Percentiles rank a stretch among this genome's conserved stretches.
phyloP scores from a whole-genome alignment of 345 rosid species.

The Punica granatum region DNA sequence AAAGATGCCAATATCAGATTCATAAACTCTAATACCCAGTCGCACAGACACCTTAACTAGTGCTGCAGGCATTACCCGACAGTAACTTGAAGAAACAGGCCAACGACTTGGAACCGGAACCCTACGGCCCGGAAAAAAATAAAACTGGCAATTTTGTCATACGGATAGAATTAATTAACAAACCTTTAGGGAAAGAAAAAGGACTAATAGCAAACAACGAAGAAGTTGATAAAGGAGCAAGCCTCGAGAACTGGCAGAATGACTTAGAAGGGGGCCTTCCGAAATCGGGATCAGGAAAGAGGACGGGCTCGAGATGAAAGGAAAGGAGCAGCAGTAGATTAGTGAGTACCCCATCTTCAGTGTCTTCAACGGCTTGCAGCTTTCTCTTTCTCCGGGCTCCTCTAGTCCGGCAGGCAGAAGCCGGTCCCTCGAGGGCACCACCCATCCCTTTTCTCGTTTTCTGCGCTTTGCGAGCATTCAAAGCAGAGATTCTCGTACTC shows the following conservation, averaged over 20 bases:
- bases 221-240: too few relatives aligned
- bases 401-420: neutral
- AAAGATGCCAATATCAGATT: neutral
- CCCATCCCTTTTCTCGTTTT: slow-evolving; percentile 14
- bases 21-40: too few relatives aligned
- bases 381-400: slow-evolving; percentile 12
- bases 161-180: too few relatives aligned
- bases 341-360: neutral
- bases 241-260: neutral
- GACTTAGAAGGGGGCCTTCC: neutral
- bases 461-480: slow-evolving; percentile 29
- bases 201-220: too few relatives aligned
- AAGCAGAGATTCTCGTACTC: slow-evolving; percentile 41
- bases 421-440: slow-evolving; percentile 6
- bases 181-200: too few relatives aligned
- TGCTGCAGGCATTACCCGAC: neutral
- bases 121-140: neutral
- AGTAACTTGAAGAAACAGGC: neutral
- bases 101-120: neutral
- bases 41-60: too few relatives aligned
- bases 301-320: neutral
- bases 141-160: neutral
- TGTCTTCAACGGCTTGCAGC: neutral
- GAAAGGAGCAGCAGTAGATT: neutral
- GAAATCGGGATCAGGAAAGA: neutral